Evolutionary conservation across 805 yeast genomes (phyloP).

Genomic region (Cyberlindnera subsufficiens): DNA sequence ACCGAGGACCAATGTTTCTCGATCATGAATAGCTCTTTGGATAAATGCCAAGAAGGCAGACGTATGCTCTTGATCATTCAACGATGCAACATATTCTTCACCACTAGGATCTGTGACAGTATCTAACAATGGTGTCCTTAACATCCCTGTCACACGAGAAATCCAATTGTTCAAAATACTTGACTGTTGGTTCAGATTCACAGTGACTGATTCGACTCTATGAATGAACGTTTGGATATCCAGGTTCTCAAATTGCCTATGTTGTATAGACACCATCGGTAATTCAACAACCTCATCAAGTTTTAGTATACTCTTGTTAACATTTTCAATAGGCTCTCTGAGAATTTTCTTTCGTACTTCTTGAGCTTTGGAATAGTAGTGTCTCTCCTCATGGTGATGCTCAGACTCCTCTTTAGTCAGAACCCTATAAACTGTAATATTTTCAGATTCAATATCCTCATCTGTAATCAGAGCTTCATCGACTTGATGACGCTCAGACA

Average conservation of each 20-base stretch:
- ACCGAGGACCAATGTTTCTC: constrained; percentile 32
- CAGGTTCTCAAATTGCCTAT: constrained; percentile 1
- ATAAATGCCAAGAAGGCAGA: constrained; percentile 52
- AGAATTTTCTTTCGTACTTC: constrained; percentile 46
- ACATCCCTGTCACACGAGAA: constrained; percentile 32
- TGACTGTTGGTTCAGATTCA: constrained; percentile 47
- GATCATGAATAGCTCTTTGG: constrained; percentile 39
- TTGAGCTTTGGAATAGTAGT: constrained; percentile 59
- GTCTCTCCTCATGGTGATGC: constrained; percentile 42
- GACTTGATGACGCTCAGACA: constrained; percentile 1
- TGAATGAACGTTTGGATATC: constrained; percentile 10
- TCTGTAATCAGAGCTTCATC: constrained; percentile 7
- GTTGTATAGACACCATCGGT: neutral
- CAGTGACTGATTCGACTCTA: constrained; percentile 12
- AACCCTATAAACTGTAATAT: constrained; percentile 14
- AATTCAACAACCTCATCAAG: constrained; percentile 1
- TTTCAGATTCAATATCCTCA: constrained; percentile 21
- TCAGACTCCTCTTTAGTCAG: constrained; percentile 25
- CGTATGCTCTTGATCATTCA: constrained; percentile 70
- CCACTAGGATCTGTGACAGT: constrained; percentile 30
- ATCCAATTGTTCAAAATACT: constrained; percentile 47
- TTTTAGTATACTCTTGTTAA: constrained; percentile 4
- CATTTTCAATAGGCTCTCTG: constrained; percentile 25
- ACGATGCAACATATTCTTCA: constrained; percentile 70
- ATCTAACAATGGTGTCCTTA: constrained; percentile 49